These are phyloP conservation scores for Arachis hypogaea DNA, from an alignment of 306 rosid species.

Conservation along the genomic window DNA sequence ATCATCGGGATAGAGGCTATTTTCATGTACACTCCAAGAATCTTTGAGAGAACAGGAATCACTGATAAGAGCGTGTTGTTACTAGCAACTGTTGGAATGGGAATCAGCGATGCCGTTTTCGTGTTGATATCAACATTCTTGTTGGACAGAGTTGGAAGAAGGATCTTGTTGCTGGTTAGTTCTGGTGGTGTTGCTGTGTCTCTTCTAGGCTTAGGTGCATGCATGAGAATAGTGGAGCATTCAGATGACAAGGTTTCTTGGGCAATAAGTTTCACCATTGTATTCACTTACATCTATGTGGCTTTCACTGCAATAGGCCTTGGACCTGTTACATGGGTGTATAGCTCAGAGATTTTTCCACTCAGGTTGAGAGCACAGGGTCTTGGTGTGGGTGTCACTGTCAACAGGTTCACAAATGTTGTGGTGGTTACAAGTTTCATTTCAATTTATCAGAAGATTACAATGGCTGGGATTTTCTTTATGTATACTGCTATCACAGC, in stretches of 20 bases:
- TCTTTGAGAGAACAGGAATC: conserved; percentile 66
- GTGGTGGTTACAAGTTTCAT: conserved; percentile 53
- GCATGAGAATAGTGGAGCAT: conserved; percentile 55
- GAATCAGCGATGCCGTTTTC: conserved; percentile 52
- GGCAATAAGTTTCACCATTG: conserved; percentile 49
- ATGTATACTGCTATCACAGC: conserved; percentile 53
- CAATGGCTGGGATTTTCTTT: conserved; percentile 72
- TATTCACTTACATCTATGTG: conserved; percentile 45
- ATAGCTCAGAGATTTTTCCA: conserved; percentile 78
- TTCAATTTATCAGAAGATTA: conserved; percentile 58
- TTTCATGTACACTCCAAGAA: conserved; percentile 65
- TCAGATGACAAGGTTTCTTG: conserved; percentile 45
- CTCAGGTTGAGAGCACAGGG: conserved; percentile 75
- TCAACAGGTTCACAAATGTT: conserved; percentile 60
- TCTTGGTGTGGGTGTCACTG: conserved; percentile 54
- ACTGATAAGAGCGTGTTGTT: conserved; percentile 50
- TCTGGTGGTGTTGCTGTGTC: conserved; percentile 50
- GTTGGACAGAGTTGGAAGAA: conserved; percentile 48
- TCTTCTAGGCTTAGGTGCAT: conserved; percentile 43
- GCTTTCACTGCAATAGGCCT: conserved; percentile 64
- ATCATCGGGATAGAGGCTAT: conserved; percentile 61
- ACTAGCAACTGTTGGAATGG: conserved; percentile 68
- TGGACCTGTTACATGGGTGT: conserved; percentile 80
- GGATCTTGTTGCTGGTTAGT: conserved; percentile 54
- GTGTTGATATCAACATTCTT: conserved; percentile 50